A percentile compares a stretch with the other conserved stretches of the same genome.
Evolutionary conservation across 805 yeast genomes (phyloP).

Genomic region (Candida odintsovae): DNA sequence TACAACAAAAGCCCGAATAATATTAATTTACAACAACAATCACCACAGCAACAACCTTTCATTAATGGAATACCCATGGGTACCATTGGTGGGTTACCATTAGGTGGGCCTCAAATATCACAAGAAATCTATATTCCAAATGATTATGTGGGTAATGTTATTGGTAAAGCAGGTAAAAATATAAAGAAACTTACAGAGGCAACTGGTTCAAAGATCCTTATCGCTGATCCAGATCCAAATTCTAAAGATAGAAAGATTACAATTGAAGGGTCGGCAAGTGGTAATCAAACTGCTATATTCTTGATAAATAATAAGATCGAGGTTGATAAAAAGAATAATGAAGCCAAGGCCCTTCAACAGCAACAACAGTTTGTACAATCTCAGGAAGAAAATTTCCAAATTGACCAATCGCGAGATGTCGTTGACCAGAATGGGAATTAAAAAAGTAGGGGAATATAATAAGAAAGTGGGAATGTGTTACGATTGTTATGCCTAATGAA

Average conservation of each 20-base stretch:
- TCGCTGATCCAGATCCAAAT: conserved; percentile 54
- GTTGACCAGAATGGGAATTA: not conserved
- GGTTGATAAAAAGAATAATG: conserved; percentile 52
- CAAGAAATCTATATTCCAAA: conserved; percentile 75
- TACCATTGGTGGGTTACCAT: not conserved
- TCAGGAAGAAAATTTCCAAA: not conserved
- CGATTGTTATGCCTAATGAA: not conserved
- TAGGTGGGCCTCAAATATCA: conserved; percentile 33
- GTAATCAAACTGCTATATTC: conserved; percentile 68
- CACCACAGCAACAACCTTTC: not conserved
- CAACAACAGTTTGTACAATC: not conserved
- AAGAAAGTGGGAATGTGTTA: not conserved
- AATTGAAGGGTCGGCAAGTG: conserved; percentile 58
- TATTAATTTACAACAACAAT: not conserved
- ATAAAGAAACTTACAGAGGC: conserved; percentile 70
- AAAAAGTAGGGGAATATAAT: not conserved
- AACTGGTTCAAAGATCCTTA: conserved; percentile 71
- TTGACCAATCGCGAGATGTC: not conserved
- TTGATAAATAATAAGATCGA: conserved; percentile 65
- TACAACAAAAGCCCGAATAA: not conserved
- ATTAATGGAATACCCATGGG: not conserved
- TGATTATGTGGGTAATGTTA: conserved; percentile 74
- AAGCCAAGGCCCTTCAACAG: conserved; percentile 8
- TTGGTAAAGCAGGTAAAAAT: conserved; percentile 82
- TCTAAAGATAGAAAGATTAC: conserved; percentile 56